Percentiles rank a stretch among this genome's conserved stretches.
phyloP scores from a whole-genome alignment of 2,329 filamentous ascomycete genomes.

The Trichoderma endophyticum region DNA sequence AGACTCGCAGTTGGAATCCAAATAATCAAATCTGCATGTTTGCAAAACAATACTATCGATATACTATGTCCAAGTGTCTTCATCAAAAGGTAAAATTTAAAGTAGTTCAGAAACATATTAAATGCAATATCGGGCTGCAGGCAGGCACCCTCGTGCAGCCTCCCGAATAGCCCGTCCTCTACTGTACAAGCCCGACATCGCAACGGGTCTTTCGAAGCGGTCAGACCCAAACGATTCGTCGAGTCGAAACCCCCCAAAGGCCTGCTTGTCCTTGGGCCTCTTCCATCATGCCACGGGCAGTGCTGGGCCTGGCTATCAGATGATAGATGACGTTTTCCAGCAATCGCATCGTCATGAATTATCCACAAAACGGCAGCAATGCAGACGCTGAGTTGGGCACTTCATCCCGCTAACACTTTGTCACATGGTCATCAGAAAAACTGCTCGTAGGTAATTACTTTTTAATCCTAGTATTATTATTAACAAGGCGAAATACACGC shows the following conservation, averaged over 20 bases:
- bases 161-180: background rate
- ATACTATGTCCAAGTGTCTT: background rate
- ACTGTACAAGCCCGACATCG: background rate
- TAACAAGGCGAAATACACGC: background rate
- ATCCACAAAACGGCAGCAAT: background rate
- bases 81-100: background rate
- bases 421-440: background rate
- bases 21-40: background rate
- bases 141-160: background rate
- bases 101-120: background rate
- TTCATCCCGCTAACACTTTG: background rate
- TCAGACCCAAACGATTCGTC: background rate
- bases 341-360: background rate
- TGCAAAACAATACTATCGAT: background rate
- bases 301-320: background rate
- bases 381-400: background rate
- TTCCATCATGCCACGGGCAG: background rate
- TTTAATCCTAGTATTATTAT: background rate
- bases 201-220: background rate
- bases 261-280: background rate
- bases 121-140: background rate
- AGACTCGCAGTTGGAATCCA: background rate
- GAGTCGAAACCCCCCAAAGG: background rate
- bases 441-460: background rate
- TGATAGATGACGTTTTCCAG: background rate